Base-by-base conservation (phyloP, 371 early-diverging fungal genomes). In the Mucor piriformis region DNA sequence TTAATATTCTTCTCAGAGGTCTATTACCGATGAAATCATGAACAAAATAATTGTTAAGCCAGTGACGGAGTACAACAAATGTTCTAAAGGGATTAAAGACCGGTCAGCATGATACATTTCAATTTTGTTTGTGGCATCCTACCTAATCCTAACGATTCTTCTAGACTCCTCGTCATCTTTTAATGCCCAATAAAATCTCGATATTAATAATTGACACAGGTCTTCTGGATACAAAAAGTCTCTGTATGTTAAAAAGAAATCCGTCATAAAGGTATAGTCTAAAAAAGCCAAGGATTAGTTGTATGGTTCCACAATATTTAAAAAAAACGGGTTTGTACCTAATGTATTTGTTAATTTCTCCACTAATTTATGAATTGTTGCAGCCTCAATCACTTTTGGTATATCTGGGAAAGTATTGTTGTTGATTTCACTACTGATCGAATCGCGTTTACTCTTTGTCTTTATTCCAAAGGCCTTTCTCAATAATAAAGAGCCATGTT, bases 171-270 rank as follows among this genome's bases (percentile, higher is more conserved):
- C 73, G 47, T 87, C 82, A 35, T 71, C 70, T 29, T 69, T 64
- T 21, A 88, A 53, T 23, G 84, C 86, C 86, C 86, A 87, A 8
- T 71, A 67, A 53, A 87, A 85, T 18, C 89, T 75, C 16, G 81
- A 65, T 18, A 86, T 72, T 16, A 89, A 60, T 24, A 89, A 54
- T 47, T 77, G 76, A 49, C 86, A 81, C 24, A 89, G 57, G n/a
- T 83, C 77, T 18, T 75, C 50, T 1, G 87, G 82, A 1, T 74
- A 63, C n/a, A 88, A 71, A 50, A 89, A 89, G 16, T 80, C 72
- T n/a, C 89, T 79, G 48, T 86, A 89, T 21, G 86, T 85, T 51
- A 89, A 70, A 66, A 89, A 89, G 59, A 89, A 89, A 59, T 89
- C 89, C 40, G 86, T 83, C 73, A 89, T 73, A 34, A 85, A 87